Percentiles rank a stretch among this genome's conserved stretches.
phyloP scores from a whole-genome alignment of 2,329 filamentous ascomycete genomes.

The Ascochyta koolunga region DNA sequence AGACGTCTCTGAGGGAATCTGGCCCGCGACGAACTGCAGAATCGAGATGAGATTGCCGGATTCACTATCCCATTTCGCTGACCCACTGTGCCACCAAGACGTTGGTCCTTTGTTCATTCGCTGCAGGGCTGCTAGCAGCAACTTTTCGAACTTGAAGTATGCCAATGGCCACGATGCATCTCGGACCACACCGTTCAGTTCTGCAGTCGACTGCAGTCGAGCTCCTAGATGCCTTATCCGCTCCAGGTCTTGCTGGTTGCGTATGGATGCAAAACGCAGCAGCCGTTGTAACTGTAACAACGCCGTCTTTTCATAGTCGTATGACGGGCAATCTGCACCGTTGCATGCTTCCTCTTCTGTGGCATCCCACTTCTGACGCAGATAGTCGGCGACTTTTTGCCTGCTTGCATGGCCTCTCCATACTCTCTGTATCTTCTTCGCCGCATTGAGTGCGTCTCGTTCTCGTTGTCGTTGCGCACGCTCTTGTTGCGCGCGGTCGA shows the following conservation, averaged over 20 bases:
- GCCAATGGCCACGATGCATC: conserved; percentile 49
- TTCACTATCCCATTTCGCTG: conserved; percentile 11
- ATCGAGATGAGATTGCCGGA: conserved; percentile 23
- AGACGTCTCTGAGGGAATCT: conserved; percentile 44
- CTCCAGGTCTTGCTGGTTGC: conserved; percentile 46
- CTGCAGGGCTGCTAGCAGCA: conserved; percentile 46
- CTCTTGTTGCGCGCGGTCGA: conserved; percentile 87
- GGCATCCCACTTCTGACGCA: conserved; percentile 45
- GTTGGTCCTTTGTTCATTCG: conserved; percentile 22
- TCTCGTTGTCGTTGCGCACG: conserved; percentile 81
- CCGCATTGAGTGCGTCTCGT: conserved; percentile 75
- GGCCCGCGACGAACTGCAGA: conserved; percentile 39
- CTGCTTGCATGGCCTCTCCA: conserved; percentile 81
- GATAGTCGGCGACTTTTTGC: conserved; percentile 62
- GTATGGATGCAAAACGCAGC: conserved; percentile 51
- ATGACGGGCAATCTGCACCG: conserved; percentile 29
- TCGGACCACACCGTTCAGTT: conserved; percentile 26
- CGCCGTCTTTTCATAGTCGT: conserved; percentile 48
- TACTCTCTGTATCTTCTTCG: conserved; percentile 73
- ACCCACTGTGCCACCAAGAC: conserved; percentile 12
- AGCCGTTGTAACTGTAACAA: conserved; percentile 51
- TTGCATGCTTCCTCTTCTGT: conserved; percentile 27
- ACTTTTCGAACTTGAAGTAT: conserved; percentile 50
- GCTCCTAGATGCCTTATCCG: conserved; percentile 50
- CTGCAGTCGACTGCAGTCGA: conserved; percentile 44